These are phyloP conservation scores for Pythium utonaiense DNA, from an alignment of 352 stramenopile genomes.

Conservation along the genomic window DNA sequence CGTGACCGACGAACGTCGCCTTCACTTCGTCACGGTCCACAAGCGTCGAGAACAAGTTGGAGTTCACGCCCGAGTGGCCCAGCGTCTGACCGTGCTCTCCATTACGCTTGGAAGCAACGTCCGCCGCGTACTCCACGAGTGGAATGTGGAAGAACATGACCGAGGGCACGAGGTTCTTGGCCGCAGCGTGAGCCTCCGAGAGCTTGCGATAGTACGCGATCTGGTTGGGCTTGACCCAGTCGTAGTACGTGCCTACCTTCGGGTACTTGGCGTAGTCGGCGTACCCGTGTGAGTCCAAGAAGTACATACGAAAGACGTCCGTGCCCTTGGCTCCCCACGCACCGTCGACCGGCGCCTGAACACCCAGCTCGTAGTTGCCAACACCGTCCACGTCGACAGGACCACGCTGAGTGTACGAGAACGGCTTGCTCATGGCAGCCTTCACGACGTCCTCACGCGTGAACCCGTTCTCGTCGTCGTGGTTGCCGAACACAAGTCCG, in stretches of 20 bases:
- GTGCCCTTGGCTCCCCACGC: conserved; percentile 32
- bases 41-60: conserved; percentile 20
- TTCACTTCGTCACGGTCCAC: conserved; percentile 26
- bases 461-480: conserved; percentile 52
- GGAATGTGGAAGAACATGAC: conserved; percentile 35
- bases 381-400: conserved; percentile 44
- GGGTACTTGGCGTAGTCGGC: conserved; percentile 24
- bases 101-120: neutral
- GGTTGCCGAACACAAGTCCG: conserved; percentile 56
- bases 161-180: conserved; percentile 11
- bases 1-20: conserved; percentile 27
- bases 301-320: conserved; percentile 67
- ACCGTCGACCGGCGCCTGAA: conserved; percentile 37
- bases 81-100: conserved; percentile 4
- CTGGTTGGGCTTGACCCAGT: conserved; percentile 21
- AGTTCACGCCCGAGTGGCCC: conserved; percentile 2
- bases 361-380: conserved; percentile 59
- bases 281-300: conserved; percentile 48
- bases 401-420: conserved; percentile 48
- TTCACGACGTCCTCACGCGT: conserved; percentile 37
- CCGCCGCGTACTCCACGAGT: conserved; percentile 11
- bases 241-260: conserved; percentile 3
- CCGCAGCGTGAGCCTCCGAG: conserved; percentile 5
- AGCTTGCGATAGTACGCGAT: conserved; percentile 24
- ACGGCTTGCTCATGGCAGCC: conserved; percentile 30